Percentiles rank a stretch among this genome's conserved stretches.
Conservation (phyloP, 305 asterid genomes). For the Rubia tinctorum region DNA sequence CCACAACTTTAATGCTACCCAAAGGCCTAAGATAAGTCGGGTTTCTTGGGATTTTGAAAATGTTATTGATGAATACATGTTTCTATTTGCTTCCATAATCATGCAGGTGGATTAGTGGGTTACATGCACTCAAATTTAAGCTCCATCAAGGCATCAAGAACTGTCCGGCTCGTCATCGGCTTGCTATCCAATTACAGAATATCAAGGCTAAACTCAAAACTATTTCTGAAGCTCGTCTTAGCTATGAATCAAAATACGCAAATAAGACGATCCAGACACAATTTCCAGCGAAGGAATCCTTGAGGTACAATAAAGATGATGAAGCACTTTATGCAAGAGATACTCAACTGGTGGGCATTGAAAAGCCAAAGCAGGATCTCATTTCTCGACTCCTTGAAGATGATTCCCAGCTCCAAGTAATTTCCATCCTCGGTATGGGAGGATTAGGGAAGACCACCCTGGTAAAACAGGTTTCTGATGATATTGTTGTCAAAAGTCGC, state of each 20-base stretch:
- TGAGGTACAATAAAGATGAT: neutral
- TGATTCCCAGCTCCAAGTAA: neutral
- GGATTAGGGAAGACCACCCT: constrained; percentile 12
- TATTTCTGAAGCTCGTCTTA: constrained; percentile 4
- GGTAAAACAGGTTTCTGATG: constrained; percentile 2
- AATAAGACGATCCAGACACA: no score
- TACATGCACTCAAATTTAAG: neutral
- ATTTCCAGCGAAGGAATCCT: neutral
- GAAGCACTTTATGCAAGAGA: constrained; percentile 12
- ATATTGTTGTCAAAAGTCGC: neutral
- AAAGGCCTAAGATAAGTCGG: no score
- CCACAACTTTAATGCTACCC: no score
- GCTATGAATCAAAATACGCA: neutral
- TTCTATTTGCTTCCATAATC: neutral
- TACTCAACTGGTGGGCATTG: constrained; percentile 7
- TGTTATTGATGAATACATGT: neutral
- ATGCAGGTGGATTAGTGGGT: neutral
- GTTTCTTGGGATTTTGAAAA: neutral
- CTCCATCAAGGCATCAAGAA: neutral
- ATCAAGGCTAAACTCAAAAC: neutral
- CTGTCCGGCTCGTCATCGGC: neutral
- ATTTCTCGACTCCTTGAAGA: neutral
- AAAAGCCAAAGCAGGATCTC: constrained; percentile 9
- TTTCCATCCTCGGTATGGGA: constrained; percentile 9
- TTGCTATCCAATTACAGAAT: neutral